Conservation (phyloP, 1,284 basidiomycete genomes). For the Boletellus deceptivus region DNA sequence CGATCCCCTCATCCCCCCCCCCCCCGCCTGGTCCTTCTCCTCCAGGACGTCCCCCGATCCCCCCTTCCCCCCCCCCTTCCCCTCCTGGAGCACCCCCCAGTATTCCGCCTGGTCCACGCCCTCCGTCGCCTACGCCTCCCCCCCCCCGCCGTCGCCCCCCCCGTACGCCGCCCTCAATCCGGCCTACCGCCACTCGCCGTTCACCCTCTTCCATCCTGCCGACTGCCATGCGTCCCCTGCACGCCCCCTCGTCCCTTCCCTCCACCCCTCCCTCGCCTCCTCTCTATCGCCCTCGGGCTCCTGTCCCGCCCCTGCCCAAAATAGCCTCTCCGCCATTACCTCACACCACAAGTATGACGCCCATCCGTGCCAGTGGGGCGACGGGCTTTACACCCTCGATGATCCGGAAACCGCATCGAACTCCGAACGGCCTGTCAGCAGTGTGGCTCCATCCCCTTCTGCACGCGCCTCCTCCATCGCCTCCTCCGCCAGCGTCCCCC, state of each 20-base stretch:
- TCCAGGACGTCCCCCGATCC: constrained; percentile 27
- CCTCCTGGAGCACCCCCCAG: constrained; percentile 22
- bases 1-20: too few relatives aligned
- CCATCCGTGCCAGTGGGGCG: constrained; percentile 23
- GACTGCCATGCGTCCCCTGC: constrained; percentile 22
- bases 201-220: constrained; percentile 20
- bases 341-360: constrained; percentile 22
- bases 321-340: constrained; percentile 15
- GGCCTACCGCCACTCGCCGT: constrained; percentile 27
- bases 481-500: constrained; percentile 27
- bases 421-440: constrained; percentile 36
- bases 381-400: constrained; percentile 35
- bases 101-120: constrained; percentile 24
- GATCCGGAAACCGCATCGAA: constrained; percentile 34
- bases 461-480: constrained; percentile 36
- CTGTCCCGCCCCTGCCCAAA: constrained; percentile 8
- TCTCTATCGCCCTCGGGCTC: constrained; percentile 15
- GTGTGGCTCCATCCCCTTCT: constrained; percentile 35
- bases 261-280: constrained; percentile 19
- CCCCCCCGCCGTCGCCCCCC: constrained; percentile 25
- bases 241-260: constrained; percentile 16
- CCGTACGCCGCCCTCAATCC: constrained; percentile 25
- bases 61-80: constrained; percentile 14
- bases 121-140: constrained; percentile 21
- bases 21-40: constrained; percentile 27